Evolutionary conservation across 2,329 filamentous ascomycete species (phyloP).

Genomic region (Beauveria australis): DNA sequence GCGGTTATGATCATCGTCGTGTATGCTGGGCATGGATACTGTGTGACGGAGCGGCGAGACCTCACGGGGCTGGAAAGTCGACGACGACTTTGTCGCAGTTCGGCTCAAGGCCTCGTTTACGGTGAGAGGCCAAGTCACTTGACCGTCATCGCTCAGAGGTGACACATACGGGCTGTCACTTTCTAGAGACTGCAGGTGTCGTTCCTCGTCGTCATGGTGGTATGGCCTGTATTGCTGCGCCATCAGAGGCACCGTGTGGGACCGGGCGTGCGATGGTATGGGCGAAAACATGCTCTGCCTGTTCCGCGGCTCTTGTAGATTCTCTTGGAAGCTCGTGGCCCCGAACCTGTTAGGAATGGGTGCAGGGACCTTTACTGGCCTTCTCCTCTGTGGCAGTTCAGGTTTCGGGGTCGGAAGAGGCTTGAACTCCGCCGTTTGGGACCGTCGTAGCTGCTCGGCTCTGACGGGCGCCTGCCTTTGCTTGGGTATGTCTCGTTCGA

Average conservation of each 20-base stretch:
- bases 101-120: neutral
- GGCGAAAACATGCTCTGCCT: neutral
- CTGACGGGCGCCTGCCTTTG: neutral
- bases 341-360: neutral
- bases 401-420: neutral
- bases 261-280: neutral
- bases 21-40: neutral
- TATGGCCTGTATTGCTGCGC: neutral
- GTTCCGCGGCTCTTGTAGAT: neutral
- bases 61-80: neutral
- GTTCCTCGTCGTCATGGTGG: neutral
- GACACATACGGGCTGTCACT: neutral
- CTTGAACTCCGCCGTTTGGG: neutral
- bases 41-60: neutral
- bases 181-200: neutral
- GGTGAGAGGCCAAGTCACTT: neutral
- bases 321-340: neutral
- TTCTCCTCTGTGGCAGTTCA: neutral
- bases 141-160: constrained; percentile 3
- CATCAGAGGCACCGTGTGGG: neutral
- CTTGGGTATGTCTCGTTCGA: neutral
- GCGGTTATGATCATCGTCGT: neutral
- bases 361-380: neutral
- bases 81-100: neutral
- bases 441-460: neutral